Percentiles rank a stretch among this genome's conserved stretches.
Evolutionary conservation across 2,329 filamentous ascomycete genomes (phyloP).

Genomic region (Dryadomyces quercivorus): DNA sequence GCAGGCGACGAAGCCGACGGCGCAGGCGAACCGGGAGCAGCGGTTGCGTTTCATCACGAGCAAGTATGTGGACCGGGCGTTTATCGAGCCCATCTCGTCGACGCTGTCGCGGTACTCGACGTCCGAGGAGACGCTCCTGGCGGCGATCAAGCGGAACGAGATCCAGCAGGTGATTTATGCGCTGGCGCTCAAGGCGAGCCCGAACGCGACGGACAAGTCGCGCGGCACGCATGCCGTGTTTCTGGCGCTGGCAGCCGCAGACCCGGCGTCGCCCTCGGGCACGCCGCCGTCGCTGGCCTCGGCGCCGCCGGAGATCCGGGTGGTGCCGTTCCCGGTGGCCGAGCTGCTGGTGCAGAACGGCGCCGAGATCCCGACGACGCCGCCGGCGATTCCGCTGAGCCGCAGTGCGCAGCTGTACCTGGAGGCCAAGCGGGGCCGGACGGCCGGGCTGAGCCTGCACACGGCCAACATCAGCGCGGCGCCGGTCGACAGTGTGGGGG

Average conservation of each 20-base stretch:
- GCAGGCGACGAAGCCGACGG: conserved; percentile 55
- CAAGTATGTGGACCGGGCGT: conserved; percentile 82
- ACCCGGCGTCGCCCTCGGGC: conserved; percentile 47
- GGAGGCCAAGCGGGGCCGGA: conserved; percentile 56
- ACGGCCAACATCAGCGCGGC: conserved; percentile 13
- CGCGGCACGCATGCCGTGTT: conserved; percentile 82
- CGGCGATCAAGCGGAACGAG: conserved; percentile 92
- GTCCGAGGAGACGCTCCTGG: conserved; percentile 77
- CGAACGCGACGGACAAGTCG: conserved; percentile 76
- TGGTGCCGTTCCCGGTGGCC: conserved; percentile 71
- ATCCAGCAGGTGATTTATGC: conserved; percentile 88
- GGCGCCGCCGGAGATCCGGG: conserved; percentile 33
- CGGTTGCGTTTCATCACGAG: conserved; percentile 87
- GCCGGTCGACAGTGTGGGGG: conserved; percentile 17
- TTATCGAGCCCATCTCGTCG: conserved; percentile 64
- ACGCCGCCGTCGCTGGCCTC: conserved; percentile 8
- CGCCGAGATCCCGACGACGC: conserved; percentile 64
- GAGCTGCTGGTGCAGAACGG: conserved; percentile 91
- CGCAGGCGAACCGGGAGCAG: conserved; percentile 76
- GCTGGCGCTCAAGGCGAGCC: conserved; percentile 73
- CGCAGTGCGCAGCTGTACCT: conserved; percentile 71
- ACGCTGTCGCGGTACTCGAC: conserved; percentile 65
- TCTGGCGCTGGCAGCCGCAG: conserved; percentile 81
- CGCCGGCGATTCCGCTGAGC: conserved; percentile 76
- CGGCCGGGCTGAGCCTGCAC: not conserved